These are phyloP conservation scores for Elymus sibiricus DNA, from an alignment of 176 grass and related monocot species.

Conservation along the genomic window DNA sequence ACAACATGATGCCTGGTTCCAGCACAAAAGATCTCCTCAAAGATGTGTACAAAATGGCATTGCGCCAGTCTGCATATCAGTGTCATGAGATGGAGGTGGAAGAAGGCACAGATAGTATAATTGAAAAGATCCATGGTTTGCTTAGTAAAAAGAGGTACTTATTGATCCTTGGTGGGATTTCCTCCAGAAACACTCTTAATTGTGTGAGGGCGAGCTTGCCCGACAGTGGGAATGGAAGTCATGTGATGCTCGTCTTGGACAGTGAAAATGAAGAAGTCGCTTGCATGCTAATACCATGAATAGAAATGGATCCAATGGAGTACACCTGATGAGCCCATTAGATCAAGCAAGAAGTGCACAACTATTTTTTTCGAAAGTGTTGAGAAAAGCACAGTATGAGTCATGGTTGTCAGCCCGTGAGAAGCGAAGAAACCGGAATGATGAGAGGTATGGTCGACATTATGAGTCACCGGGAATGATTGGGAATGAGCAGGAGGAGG, in stretches of 20 bases:
- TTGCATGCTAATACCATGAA: slow-evolving; percentile 4
- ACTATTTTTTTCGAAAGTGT: slow-evolving; percentile 6
- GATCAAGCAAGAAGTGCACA: neutral
- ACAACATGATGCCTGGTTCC: neutral
- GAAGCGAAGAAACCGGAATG: neutral
- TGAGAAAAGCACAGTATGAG: neutral
- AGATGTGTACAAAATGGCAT: neutral
- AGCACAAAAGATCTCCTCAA: neutral
- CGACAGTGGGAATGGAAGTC: neutral
- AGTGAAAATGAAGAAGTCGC: slow-evolving; percentile 1
- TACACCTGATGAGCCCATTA: neutral
- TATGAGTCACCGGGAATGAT: neutral
- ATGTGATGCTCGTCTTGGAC: slow-evolving; percentile 22
- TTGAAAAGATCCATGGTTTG: neutral
- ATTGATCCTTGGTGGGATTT: neutral
- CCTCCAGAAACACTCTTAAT: slow-evolving; percentile 3
- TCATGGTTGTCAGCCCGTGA: neutral
- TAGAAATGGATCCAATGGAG: neutral
- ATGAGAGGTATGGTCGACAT: neutral
- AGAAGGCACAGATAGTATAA: neutral
- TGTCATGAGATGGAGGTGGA: neutral
- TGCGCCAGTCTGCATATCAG: neutral
- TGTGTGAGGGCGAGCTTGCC: slow-evolving; percentile 7
- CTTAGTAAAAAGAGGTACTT: slow-evolving; percentile 8
- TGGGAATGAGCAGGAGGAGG: neutral